Evolutionary conservation across 1,284 basidiomycete genomes (phyloP).

Genomic region (Ceratobasidium sp.): DNA sequence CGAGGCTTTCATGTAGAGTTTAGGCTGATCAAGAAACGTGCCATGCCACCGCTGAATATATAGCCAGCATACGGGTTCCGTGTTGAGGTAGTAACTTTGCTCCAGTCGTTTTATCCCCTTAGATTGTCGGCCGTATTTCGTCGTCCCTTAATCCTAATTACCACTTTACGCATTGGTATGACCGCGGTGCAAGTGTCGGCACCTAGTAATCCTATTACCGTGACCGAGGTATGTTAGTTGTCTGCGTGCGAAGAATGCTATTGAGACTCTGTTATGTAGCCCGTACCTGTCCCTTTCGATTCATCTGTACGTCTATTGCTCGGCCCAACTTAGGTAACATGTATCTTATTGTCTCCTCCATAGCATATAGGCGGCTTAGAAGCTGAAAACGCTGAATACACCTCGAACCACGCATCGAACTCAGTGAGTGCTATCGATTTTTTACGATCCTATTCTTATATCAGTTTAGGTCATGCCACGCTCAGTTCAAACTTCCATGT

Average conservation of each 20-base stretch:
- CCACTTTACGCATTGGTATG: conserved; percentile 18
- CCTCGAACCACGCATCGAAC: neutral
- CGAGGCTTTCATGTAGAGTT: conserved; percentile 33
- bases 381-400: neutral
- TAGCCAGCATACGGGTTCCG: conserved; percentile 6
- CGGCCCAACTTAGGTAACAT: neutral
- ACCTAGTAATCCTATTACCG: neutral
- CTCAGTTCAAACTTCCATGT: conserved; percentile 1
- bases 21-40: conserved; percentile 11
- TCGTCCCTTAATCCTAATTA: conserved; percentile 32
- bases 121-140: conserved; percentile 16
- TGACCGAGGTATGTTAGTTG: conserved; percentile 9
- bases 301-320: neutral
- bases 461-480: conserved; percentile 9
- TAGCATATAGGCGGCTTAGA: neutral
- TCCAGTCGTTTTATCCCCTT: neutral
- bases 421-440: neutral
- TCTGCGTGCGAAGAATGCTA: neutral
- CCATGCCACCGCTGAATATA: conserved; percentile 13
- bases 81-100: conserved; percentile 33
- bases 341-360: neutral
- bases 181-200: neutral
- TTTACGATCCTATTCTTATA: neutral
- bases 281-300: neutral
- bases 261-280: neutral